These are phyloP conservation scores for Chrysanthemum seticuspe DNA, from an alignment of 129 eudicot genomes.

Conservation along the genomic window DNA sequence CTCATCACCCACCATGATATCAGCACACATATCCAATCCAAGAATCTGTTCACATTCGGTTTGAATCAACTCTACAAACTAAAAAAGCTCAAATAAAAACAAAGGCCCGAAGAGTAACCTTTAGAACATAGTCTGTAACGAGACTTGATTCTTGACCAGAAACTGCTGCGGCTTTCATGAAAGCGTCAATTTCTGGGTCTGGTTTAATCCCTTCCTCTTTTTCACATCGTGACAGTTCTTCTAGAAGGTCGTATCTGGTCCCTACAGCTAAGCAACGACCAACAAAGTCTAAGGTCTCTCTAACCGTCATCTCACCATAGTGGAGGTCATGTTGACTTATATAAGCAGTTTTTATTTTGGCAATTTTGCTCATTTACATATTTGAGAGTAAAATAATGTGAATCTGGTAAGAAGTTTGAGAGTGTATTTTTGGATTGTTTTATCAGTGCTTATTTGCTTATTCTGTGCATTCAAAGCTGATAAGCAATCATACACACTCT, in stretches of 20 bases:
- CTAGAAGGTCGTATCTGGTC: conserved; percentile 7
- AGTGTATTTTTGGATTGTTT: no score
- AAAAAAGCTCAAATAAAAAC: not conserved
- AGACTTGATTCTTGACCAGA: conserved; percentile 7
- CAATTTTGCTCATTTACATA: no score
- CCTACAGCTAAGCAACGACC: conserved; percentile 17
- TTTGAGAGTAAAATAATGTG: no score
- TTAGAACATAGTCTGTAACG: conserved; percentile 17
- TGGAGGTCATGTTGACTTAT: conserved; percentile 15
- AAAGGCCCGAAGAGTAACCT: not conserved
- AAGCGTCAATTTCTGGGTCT: conserved; percentile 19
- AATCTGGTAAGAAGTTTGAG: no score
- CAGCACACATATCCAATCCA: conserved; percentile 13
- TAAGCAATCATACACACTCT: no score
- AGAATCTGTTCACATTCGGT: conserved; percentile 4
- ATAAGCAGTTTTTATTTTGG: not conserved
- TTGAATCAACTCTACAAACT: not conserved
- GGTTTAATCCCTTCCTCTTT: conserved; percentile 11
- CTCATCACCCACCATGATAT: conserved; percentile 5
- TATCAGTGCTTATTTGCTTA: no score
- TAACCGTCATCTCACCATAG: conserved; percentile 19
- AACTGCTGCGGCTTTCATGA: conserved; percentile 8
- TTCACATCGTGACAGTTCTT: conserved; percentile 12
- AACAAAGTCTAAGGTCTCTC: conserved; percentile 14
- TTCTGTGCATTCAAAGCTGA: no score